Evolutionary conservation across 2,329 filamentous ascomycete species (phyloP), one percentile per base, ranked within the genome.

Genomic region (Cladosporium sp.): DNA sequence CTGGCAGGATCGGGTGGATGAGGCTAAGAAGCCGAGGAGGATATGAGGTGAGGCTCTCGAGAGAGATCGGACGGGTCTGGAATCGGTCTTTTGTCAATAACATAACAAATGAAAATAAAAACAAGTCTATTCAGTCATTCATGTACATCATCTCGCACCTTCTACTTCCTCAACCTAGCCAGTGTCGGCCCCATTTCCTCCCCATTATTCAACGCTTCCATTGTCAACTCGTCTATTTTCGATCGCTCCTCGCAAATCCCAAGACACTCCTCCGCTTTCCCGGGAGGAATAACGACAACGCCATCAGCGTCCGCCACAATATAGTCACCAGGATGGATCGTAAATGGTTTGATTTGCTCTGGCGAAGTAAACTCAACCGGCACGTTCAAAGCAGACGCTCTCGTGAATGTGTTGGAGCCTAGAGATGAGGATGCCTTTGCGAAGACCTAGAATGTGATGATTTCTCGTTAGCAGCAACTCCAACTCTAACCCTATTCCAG

Each of bases 221-320:
- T 57, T 2, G 64, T 70, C 55, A 66, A 55, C 49, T 67, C 64
- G 54, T 70, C 67, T 47, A 69, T 66, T 16, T 63, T 57, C 38
- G 59, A 61, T 7, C 67, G 53, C 45, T 66, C 61, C 33, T 63
- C 57, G 32, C 66, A 69, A 3, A 69, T 57, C 29, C 56, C 52
- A 27, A 67, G 49, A 43, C 62, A 63, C 40, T 63, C 52, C n/a
- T 67, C 64, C 5, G 65, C 57, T 20, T 58, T 55, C 9, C 54
- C 51, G 7, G 56, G 53, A 12, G 59, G 57, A 5, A 60, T 39
- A 4, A 56, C 58, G 13, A 62, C 60, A 7, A 62, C 60, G 7
- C 66, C 67, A 51, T 68, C 64, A 11, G 51, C 49, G 53, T 70
- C 67, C 6, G 64, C 67, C 25, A 68, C 51, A 16, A 70, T 60